phyloP scores from a whole-genome alignment of 768 basidiomycete genomes.

The Suillus tomentosus region DNA sequence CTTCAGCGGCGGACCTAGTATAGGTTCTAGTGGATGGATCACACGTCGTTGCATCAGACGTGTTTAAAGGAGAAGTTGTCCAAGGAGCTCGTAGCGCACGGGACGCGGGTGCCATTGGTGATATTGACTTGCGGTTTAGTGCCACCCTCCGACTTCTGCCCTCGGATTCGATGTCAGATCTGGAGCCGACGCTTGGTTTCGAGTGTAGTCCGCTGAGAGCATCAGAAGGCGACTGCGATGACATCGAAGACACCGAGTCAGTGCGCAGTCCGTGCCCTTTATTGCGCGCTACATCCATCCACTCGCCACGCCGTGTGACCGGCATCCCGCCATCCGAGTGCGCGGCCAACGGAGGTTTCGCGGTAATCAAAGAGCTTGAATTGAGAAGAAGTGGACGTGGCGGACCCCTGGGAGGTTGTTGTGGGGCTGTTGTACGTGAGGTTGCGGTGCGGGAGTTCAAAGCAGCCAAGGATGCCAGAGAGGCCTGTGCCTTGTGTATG shows the following conservation, averaged over 20 bases:
- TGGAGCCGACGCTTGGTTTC: constrained; percentile 29
- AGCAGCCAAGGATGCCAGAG: constrained; percentile 47
- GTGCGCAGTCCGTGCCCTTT: constrained; percentile 44
- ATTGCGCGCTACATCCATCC: constrained; percentile 49
- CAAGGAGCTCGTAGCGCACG: constrained; percentile 38
- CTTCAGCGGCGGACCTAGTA: constrained; percentile 23
- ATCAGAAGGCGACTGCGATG: constrained; percentile 64
- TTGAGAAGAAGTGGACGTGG: constrained; percentile 70
- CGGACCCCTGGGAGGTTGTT: constrained; percentile 46
- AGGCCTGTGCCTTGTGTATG: constrained; percentile 39
- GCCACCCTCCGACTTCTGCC: constrained; percentile 58
- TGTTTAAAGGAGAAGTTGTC: constrained; percentile 43
- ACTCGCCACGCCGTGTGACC: constrained; percentile 39
- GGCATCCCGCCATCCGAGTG: constrained; percentile 41
- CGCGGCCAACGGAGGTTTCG: constrained; percentile 25
- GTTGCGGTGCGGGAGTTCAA: constrained; percentile 35
- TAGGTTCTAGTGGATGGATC: constrained; percentile 30
- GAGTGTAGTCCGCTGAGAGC: constrained; percentile 38
- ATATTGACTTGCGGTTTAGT: constrained; percentile 66
- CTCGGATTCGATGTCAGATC: constrained; percentile 63
- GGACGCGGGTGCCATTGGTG: constrained; percentile 67
- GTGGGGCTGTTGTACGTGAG: constrained; percentile 33
- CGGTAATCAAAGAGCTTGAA: constrained; percentile 48
- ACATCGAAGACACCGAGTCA: constrained; percentile 64
- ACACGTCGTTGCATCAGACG: constrained; percentile 39